phyloP scores from a whole-genome alignment of 164 flowering plant genomes.

The Houttuynia cordata region DNA sequence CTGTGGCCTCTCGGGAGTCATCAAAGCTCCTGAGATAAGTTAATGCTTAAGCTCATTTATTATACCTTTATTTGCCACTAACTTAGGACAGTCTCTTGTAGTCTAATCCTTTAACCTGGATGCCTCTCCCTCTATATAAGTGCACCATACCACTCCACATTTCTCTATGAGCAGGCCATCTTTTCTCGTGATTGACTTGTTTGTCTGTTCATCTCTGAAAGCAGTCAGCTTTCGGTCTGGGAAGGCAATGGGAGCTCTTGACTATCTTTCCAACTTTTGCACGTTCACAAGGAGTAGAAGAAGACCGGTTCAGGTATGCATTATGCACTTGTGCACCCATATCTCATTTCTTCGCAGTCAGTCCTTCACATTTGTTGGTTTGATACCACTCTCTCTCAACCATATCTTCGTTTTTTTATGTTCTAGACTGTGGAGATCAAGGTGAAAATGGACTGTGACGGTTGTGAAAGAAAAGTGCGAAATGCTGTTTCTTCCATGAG shows the following conservation, averaged over 20 bases:
- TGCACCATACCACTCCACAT: neutral
- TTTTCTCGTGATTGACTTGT: too few relatives aligned
- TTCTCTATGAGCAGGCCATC: neutral
- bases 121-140: neutral
- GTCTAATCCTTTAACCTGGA: neutral
- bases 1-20: neutral
- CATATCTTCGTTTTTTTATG: neutral
- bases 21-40: neutral
- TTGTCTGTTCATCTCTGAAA: neutral
- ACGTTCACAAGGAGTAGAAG: slow-evolving; percentile 40
- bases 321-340: neutral
- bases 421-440: slow-evolving; percentile 70
- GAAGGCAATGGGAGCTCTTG: slow-evolving; percentile 48
- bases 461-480: slow-evolving; percentile 65
- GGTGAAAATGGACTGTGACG: slow-evolving; percentile 82
- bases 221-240: neutral
- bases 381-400: neutral
- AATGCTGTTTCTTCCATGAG: slow-evolving; percentile 45
- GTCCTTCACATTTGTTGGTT: neutral
- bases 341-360: neutral
- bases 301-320: slow-evolving; percentile 56
- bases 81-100: neutral
- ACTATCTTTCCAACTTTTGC: slow-evolving; percentile 52
- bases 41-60: neutral
- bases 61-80: neutral